Evolutionary conservation across 2,329 filamentous ascomycete genomes (phyloP), one percentile per base, ranked within the genome.

Genomic region (Magnaporthales sp.): DNA sequence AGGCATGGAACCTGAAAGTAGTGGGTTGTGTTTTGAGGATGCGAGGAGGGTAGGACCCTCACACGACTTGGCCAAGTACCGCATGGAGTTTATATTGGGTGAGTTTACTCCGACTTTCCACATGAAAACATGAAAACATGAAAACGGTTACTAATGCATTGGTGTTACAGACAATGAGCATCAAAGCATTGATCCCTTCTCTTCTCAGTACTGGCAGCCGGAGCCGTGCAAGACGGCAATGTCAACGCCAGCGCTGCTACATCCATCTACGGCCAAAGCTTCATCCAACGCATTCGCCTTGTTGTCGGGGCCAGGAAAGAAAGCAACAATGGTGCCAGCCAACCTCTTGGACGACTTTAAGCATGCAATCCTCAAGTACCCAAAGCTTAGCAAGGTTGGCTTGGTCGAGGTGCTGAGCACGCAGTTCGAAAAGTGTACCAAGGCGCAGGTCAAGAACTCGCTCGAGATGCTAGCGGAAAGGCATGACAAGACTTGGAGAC

Each of bases 11-110:
- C 92, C 93, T 0, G 81, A 90, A 58, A 91, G 85, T 74, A 92
- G 88, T 3, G 95, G 94, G 0, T 79, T 98, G 10, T 95, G 90
- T 74, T 99, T 93, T 86, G 91, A 96, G 73, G 84, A 90, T 73
- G 75, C 72, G 51, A 74, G 79, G 69, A 78, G 80, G 64, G 76
- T 78, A 70, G 82, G 74, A 73, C 81, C 76, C 70, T 82, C 76
- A 71, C 78, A 80, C 2, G 83, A 83, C 51, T 76, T 85, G 69
- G 78, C 86, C 67, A 80, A 83, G 8, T 91, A 90, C 76, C 86
- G 84, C 69, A 89, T 97, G 80, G 91, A 94, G 72, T 84, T 93
- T 68, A 85, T 96, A 65, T 80, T 89, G 65, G 86, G 89, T 91
- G 80, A 77, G 84, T 79, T 64, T 56, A 67, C 19, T 60, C 1